phyloP scores from a whole-genome alignment of 352 stramenopile genomes.

The Pythium phragmiticola region DNA sequence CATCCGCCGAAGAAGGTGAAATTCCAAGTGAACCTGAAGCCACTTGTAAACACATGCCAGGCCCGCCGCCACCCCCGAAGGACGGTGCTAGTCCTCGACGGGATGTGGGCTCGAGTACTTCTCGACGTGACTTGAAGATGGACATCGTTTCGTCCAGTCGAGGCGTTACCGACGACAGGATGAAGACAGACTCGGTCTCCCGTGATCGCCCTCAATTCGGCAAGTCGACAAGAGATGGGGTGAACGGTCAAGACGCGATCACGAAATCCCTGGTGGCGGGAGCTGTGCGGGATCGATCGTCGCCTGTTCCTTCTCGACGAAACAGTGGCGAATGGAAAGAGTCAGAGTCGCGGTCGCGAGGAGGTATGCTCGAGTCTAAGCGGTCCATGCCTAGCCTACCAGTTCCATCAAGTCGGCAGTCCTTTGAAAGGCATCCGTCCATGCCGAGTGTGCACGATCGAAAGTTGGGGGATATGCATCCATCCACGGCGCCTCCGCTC shows the following conservation, averaged over 20 bases:
- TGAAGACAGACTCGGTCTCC: not conserved
- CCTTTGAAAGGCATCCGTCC: constrained; percentile 51
- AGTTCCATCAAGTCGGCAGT: constrained; percentile 27
- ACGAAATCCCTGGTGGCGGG: not conserved
- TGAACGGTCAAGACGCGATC: not conserved
- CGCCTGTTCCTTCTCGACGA: constrained; percentile 5
- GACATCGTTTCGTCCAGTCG: not conserved
- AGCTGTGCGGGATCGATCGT: constrained; percentile 3
- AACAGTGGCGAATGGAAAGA: constrained; percentile 29
- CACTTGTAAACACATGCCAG: not conserved
- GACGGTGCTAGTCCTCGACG: not conserved
- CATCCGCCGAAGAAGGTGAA: constrained; percentile 24
- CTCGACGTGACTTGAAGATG: constrained; percentile 8
- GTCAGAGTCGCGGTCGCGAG: constrained; percentile 1
- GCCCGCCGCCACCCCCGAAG: not conserved
- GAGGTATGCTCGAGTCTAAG: constrained; percentile 1
- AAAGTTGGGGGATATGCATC: constrained; percentile 15
- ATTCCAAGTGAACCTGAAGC: constrained; percentile 15
- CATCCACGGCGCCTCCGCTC: constrained; percentile 6
- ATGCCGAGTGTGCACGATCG: constrained; percentile 31
- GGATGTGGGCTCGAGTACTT: constrained; percentile 5
- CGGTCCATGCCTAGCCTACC: constrained; percentile 6
- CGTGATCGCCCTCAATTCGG: not conserved
- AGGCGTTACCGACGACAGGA: not conserved
- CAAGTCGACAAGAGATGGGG: not conserved